Evolutionary conservation across 2,329 filamentous ascomycete genomes (phyloP), one percentile per base, ranked within the genome.

Genomic region (Penicillium sp.): DNA sequence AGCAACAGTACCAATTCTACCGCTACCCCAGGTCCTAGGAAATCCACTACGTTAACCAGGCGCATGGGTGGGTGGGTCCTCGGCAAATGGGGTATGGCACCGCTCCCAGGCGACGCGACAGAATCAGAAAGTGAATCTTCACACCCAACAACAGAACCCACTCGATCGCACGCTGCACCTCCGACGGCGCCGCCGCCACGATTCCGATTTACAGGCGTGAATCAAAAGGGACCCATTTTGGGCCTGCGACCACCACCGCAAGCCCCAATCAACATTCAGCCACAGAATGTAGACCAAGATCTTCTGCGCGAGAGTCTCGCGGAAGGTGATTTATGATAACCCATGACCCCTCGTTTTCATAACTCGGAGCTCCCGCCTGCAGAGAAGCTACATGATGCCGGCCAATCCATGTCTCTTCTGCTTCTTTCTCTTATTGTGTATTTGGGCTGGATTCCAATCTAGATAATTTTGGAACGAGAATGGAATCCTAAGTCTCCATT

Each of bases 211-310:
- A 80, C 86, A 1, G 88, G 88, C 0, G 88, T 93, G 62, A 93
- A 93, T 60, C 88, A 91, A 63, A 77, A 80, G 1, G 88, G 88
- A 0, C 76, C 81, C 0, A 84, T 93, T 38, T 81, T 85, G 0
- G 87, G 88, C 0, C 85, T 91, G 54, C 75, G 81, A 68, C 61
- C 79, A 69, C 66, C 79, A 66, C 61, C 79, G 69, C 66, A 74
- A 66, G 33, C 79, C 1, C 77, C 80, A 2, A 74, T 76, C 33
- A 77, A 77, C 50, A 78, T 86, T 9, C 76, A 78, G 12, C 73
- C 84, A 0, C 76, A 79, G 26, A 68, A 67, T 1, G 65, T 87
- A 24, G 82, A 87, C 60, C 73, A 75, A 33, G 76, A 80, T 37
- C 79, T 82, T 7, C 62, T 89, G 57, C 73, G 72, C 52, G 82